These are phyloP conservation scores for Hawksworthiomyces lignivorus DNA, from an alignment of 2,329 filamentous ascomycete genomes.

Conservation along the genomic window DNA sequence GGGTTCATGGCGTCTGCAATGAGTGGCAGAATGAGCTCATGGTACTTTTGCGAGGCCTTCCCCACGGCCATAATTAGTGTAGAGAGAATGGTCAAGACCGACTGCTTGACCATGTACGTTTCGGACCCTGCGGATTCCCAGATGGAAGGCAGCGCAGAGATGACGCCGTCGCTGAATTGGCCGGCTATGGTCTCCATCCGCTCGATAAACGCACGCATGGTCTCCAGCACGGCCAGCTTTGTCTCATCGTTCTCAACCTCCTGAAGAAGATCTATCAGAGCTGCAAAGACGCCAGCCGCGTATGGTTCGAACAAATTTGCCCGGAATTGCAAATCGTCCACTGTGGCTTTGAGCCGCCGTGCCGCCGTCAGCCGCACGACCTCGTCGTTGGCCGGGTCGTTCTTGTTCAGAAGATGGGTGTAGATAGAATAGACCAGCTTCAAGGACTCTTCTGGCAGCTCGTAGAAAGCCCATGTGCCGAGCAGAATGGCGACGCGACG, in stretches of 20 bases:
- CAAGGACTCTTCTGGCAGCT: constrained; percentile 59
- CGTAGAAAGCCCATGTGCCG: constrained; percentile 81
- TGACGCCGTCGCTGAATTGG: constrained; percentile 69
- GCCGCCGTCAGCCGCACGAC: constrained; percentile 90
- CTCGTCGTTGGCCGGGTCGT: constrained; percentile 75
- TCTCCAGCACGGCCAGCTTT: constrained; percentile 83
- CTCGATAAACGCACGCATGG: constrained; percentile 71
- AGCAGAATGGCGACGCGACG: constrained; percentile 83
- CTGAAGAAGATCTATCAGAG: constrained; percentile 69
- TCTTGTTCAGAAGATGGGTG: constrained; percentile 70
- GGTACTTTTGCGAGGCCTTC: constrained; percentile 67
- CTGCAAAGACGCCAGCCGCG: constrained; percentile 62
- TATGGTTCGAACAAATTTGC: constrained; percentile 68
- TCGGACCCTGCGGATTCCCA: constrained; percentile 77
- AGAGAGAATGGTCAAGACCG: constrained; percentile 77
- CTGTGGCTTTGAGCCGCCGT: constrained; percentile 69
- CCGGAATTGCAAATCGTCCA: constrained; percentile 78
- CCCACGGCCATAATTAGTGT: constrained; percentile 84
- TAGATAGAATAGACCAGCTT: constrained; percentile 82
- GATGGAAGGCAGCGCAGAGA: constrained; percentile 68
- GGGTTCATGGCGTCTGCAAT: constrained; percentile 73
- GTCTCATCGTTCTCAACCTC: constrained; percentile 79
- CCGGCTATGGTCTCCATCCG: constrained; percentile 68
- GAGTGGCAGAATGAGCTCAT: constrained; percentile 71
- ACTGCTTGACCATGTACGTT: constrained; percentile 88